These are phyloP conservation scores for Dispira simplex DNA, from an alignment of 192 early-diverging fungal genomes.

Conservation along the genomic window DNA sequence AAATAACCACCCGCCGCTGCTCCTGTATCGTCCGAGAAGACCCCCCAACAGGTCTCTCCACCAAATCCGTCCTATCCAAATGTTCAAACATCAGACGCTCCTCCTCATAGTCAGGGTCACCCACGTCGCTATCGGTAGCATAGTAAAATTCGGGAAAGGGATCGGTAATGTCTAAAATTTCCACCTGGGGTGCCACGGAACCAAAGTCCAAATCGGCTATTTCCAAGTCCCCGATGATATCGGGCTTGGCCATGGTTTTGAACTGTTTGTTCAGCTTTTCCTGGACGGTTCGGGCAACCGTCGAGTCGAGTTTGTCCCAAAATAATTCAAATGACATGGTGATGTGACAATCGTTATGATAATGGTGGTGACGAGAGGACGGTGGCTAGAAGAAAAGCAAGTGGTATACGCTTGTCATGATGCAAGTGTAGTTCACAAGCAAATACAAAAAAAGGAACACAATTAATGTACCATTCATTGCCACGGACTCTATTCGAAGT, in stretches of 20 bases:
- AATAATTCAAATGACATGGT: slow-evolving; percentile 53
- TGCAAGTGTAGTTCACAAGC: too few species aligned
- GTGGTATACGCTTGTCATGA: too few species aligned
- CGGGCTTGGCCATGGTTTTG: slow-evolving; percentile 37
- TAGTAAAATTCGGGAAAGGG: slow-evolving; percentile 64
- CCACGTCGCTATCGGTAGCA: slow-evolving; percentile 31
- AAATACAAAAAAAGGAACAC: too few species aligned
- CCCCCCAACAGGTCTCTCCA: not conserved
- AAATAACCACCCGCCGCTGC: not conserved
- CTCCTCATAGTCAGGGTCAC: slow-evolving; percentile 2
- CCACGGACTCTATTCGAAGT: too few species aligned
- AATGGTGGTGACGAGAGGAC: too few species aligned
- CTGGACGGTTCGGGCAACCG: slow-evolving; percentile 43
- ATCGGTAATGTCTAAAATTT: slow-evolving; percentile 56
- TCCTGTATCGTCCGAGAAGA: not conserved
- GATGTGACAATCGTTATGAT: too few species aligned
- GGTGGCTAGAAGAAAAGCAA: too few species aligned
- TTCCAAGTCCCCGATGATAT: slow-evolving; percentile 52
- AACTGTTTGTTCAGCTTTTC: slow-evolving; percentile 49
- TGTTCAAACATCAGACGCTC: not conserved
- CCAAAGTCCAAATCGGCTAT: slow-evolving; percentile 55
- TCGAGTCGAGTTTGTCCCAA: slow-evolving; percentile 50
- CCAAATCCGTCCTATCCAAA: not conserved
- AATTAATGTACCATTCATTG: too few species aligned
- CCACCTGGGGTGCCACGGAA: slow-evolving; percentile 45